Percentiles rank a stretch among this genome's conserved stretches.
These are phyloP conservation scores for Carex pumila DNA, from an alignment of 176 grass and related monocot species.

Conservation along the genomic window DNA sequence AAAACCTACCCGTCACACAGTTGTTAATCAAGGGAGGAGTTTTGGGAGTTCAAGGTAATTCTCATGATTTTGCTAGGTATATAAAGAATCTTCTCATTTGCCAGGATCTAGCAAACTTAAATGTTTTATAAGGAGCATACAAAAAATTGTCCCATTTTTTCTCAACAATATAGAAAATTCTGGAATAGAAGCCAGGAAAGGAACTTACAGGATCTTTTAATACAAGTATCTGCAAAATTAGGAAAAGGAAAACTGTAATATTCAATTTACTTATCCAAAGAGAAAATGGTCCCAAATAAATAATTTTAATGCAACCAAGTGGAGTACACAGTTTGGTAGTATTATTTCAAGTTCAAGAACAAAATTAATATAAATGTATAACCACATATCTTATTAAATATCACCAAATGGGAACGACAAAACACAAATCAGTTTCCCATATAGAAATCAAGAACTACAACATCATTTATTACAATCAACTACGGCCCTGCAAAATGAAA, in stretches of 20 bases:
- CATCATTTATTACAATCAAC: no score
- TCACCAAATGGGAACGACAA: neutral
- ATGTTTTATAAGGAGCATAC: neutral
- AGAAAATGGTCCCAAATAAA: neutral
- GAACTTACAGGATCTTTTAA: slow-evolving; percentile 22
- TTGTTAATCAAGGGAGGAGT: neutral
- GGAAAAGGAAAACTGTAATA: neutral
- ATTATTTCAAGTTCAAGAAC: neutral
- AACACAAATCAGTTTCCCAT: no score
- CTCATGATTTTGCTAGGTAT: neutral
- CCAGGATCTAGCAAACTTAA: neutral
- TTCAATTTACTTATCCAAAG: neutral
- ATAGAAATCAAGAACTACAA: no score
- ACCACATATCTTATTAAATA: neutral
- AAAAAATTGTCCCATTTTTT: neutral
- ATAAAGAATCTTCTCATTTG: neutral
- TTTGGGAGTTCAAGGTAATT: neutral
- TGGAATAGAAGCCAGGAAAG: neutral
- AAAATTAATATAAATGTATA: neutral
- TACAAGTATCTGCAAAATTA: slow-evolving; percentile 4
- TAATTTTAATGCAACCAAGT: neutral
- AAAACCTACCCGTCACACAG: neutral
- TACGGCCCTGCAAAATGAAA: no score
- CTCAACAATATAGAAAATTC: neutral
- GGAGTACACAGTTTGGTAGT: neutral